These are phyloP conservation scores for Paramecium tetraurelia DNA, from an alignment of 73 alveolate species.

Conservation along the genomic window DNA sequence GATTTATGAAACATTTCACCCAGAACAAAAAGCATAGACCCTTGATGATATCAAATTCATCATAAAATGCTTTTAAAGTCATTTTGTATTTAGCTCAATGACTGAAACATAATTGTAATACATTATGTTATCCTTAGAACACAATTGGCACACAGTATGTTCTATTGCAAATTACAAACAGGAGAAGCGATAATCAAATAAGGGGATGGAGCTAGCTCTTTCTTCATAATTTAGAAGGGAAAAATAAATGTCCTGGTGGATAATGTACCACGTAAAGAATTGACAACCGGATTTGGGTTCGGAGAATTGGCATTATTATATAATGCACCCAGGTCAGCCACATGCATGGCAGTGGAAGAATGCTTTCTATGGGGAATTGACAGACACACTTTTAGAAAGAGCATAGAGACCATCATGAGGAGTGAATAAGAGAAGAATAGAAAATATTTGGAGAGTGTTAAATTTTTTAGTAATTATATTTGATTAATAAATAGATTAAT, in stretches of 20 bases:
- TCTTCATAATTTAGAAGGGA: constrained; percentile 62
- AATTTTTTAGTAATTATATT: constrained; percentile 44
- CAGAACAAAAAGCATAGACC: neutral
- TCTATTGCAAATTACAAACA: constrained; percentile 34
- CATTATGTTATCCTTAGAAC: neutral
- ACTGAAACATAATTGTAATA: constrained; percentile 37
- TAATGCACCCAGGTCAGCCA: constrained; percentile 70
- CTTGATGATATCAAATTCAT: neutral
- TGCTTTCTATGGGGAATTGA: constrained; percentile 67
- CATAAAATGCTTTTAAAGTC: constrained; percentile 21
- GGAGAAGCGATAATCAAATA: constrained; percentile 38
- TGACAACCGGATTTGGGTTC: constrained; percentile 58
- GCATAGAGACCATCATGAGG: constrained; percentile 53
- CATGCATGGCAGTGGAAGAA: constrained; percentile 57
- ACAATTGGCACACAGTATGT: constrained; percentile 51
- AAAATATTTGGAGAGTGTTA: constrained; percentile 57
- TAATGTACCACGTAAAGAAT: constrained; percentile 38
- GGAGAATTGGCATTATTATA: constrained; percentile 70
- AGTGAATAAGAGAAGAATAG: constrained; percentile 55
- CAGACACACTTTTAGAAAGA: constrained; percentile 64
- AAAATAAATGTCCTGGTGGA: constrained; percentile 58
- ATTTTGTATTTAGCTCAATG: constrained; percentile 33
- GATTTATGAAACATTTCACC: neutral
- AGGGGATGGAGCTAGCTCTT: constrained; percentile 58
- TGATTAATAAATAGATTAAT: neutral